A percentile compares a stretch with the other conserved stretches of the same genome.
Conservation (phyloP, 2,329 filamentous ascomycete species). For the Emmonsiellopsis sp. region DNA sequence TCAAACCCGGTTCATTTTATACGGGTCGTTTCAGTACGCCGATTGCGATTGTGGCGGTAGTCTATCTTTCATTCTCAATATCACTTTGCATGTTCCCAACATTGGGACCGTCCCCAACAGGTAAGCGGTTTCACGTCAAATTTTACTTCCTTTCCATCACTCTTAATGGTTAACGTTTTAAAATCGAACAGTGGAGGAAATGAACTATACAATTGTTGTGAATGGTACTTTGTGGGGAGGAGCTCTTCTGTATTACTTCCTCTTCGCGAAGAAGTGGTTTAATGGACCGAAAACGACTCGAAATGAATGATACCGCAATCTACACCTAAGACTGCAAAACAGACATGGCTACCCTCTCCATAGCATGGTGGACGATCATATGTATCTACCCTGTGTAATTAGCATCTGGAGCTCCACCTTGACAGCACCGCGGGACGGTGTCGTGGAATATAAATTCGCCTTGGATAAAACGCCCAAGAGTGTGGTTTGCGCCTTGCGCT, state of each 20-base stretch:
- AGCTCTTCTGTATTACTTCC: conserved; percentile 45
- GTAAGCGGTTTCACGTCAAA: conserved; percentile 17
- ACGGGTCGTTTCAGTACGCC: conserved; percentile 45
- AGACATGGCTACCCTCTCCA: too few species aligned
- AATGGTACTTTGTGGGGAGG: conserved; percentile 51
- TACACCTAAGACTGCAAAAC: not conserved
- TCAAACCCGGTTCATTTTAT: conserved; percentile 51
- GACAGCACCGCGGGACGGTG: too few species aligned
- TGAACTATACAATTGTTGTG: conserved; percentile 58
- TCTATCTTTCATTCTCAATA: conserved; percentile 48
- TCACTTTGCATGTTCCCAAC: conserved; percentile 50
- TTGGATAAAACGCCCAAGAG: too few species aligned
- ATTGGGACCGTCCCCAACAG: conserved; percentile 43
- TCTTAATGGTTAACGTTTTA: not conserved
- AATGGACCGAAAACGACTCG: conserved; percentile 48
- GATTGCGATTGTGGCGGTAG: conserved; percentile 44
- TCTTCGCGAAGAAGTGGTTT: conserved; percentile 51
- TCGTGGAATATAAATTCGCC: too few species aligned
- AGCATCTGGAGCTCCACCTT: too few species aligned
- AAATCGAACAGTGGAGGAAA: conserved; percentile 29
- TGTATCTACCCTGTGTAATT: not conserved
- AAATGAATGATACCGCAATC: not conserved
- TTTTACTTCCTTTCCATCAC: not conserved
- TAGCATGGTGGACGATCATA: not conserved
- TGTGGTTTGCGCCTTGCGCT: too few species aligned